Conservation (phyloP, 352 stramenopile species). For the Phytophthora uliginosa region DNA sequence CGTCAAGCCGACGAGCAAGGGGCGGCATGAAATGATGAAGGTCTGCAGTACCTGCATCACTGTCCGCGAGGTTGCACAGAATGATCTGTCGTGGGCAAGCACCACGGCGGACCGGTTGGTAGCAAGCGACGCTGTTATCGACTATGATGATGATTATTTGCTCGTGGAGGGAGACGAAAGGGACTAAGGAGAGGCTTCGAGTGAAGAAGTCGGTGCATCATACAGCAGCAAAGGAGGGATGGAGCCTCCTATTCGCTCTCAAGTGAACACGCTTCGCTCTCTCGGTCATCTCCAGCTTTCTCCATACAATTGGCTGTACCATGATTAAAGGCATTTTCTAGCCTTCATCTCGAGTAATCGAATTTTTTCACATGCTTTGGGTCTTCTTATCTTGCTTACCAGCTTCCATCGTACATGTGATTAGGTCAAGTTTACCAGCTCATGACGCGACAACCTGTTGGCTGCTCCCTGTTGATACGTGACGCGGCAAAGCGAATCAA, state of each 20-base stretch:
- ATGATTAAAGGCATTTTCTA: conserved; percentile 26
- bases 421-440: conserved; percentile 4
- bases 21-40: conserved; percentile 59
- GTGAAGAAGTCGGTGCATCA: conserved; percentile 24
- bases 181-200: conserved; percentile 9
- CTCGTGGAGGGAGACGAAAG: conserved; percentile 13
- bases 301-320: conserved; percentile 37
- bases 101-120: conserved; percentile 60
- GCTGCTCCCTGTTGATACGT: conserved; percentile 10
- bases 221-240: conserved; percentile 17
- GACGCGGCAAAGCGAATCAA: conserved; percentile 10
- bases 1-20: conserved; percentile 53
- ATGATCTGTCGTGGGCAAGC: conserved; percentile 67
- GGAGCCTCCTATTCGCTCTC: conserved; percentile 10
- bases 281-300: conserved; percentile 4
- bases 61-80: conserved; percentile 56
- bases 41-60: conserved; percentile 83
- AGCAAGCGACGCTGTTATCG: conserved; percentile 58
- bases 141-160: conserved; percentile 71
- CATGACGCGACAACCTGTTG: conserved; percentile 8
- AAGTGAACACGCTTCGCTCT: conserved; percentile 10
- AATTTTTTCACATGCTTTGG: conserved; percentile 27
- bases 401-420: background rate
- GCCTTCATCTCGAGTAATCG: conserved; percentile 31
- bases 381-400: background rate